These are phyloP conservation scores for Saposhnikovia divaricata DNA, from an alignment of 129 eudicot genomes.

Conservation along the genomic window DNA sequence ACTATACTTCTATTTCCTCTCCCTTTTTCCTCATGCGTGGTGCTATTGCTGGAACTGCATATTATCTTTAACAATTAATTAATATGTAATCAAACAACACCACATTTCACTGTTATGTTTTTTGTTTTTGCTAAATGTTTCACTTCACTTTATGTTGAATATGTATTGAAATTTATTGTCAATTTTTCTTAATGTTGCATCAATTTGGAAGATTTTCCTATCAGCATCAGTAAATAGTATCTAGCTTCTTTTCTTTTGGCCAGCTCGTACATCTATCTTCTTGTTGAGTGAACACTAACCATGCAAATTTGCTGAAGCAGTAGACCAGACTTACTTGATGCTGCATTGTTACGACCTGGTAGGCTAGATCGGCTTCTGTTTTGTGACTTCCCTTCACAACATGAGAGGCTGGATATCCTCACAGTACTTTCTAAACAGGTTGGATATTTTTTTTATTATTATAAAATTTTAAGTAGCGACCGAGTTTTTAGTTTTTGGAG, in stretches of 20 bases:
- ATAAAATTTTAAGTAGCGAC: neutral
- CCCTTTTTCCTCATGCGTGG: neutral
- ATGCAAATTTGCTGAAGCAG: conserved; percentile 36
- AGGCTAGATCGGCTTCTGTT: conserved; percentile 47
- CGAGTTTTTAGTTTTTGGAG: neutral
- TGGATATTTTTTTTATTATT: neutral
- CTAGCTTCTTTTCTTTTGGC: neutral
- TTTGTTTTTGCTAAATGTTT: too few relatives aligned
- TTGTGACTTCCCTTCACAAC: conserved; percentile 81
- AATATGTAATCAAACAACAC: neutral
- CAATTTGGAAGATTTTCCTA: neutral
- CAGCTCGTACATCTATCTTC: neutral
- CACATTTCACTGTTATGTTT: neutral
- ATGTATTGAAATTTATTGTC: neutral
- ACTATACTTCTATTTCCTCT: neutral
- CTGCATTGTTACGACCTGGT: conserved; percentile 20
- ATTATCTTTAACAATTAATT: neutral
- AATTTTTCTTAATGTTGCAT: neutral
- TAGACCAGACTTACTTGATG: conserved; percentile 96
- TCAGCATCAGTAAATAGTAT: neutral
- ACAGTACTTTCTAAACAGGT: conserved; percentile 84
- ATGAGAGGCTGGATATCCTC: conserved; percentile 81
- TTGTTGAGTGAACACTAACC: conserved; percentile 2
- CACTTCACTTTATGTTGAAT: neutral
- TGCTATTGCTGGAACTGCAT: neutral